Evolutionary conservation across 1,139 yeast genomes (phyloP).

Genomic region (Hyphopichia burtonii): DNA sequence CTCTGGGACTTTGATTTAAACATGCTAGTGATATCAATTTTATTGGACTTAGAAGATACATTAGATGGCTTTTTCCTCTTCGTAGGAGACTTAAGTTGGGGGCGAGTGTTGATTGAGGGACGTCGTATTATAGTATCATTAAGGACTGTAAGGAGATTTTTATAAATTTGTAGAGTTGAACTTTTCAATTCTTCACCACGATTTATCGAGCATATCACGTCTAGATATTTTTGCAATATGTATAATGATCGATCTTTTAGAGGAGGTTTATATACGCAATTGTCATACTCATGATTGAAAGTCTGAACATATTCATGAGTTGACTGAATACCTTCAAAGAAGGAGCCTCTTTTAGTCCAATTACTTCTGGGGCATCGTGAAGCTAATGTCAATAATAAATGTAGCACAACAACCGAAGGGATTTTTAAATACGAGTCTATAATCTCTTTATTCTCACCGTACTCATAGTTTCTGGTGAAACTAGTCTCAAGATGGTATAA

Average conservation of each 20-base stretch:
- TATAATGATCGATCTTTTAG: constrained; percentile 20
- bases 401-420: constrained; percentile 26
- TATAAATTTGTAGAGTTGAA: background rate
- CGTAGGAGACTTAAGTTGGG: background rate
- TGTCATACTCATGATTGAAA: constrained; percentile 18
- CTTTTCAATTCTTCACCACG: background rate
- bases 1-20: background rate
- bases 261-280: constrained; percentile 18
- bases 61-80: background rate
- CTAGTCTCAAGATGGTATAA: constrained; percentile 25
- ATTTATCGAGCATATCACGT: background rate
- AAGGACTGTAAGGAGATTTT: background rate
- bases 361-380: constrained; percentile 26
- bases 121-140: background rate
- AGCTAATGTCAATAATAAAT: constrained; percentile 32
- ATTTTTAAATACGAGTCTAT: constrained; percentile 6
- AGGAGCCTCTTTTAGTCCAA: constrained; percentile 18
- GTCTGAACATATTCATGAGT: constrained; percentile 18
- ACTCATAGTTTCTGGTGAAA: constrained; percentile 9
- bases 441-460: background rate
- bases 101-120: background rate
- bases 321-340: constrained; percentile 18
- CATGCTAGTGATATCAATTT: background rate
- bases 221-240: background rate
- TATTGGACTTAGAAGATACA: background rate